Percentiles rank a stretch among this genome's conserved stretches.
phyloP scores from a whole-genome alignment of 1,284 basidiomycete genomes.

The Schizophyllum commune region DNA sequence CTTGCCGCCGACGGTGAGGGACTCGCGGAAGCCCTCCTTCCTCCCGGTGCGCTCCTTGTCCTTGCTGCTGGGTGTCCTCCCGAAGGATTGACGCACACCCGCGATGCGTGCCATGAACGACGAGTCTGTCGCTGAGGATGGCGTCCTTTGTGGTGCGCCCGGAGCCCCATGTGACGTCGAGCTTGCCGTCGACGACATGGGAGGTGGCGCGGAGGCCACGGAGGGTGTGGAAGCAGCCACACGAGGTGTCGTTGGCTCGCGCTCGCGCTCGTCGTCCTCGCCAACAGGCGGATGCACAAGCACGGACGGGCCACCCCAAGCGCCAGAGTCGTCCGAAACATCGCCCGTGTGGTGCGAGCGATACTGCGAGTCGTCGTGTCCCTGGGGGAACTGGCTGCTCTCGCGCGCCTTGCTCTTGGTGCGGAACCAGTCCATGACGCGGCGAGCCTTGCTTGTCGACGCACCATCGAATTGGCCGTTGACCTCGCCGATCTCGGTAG shows the following conservation, averaged over 20 bases:
- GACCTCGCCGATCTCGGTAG: conserved; percentile 6
- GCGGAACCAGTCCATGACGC: conserved; percentile 80
- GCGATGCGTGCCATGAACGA: conserved; percentile 7
- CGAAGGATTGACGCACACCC: neutral
- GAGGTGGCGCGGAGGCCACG: neutral
- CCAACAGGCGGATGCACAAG: neutral
- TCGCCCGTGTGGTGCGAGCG: conserved; percentile 20
- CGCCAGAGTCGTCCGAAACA: conserved; percentile 25
- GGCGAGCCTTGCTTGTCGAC: conserved; percentile 66
- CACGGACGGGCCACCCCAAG: neutral
- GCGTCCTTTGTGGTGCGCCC: neutral
- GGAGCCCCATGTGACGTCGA: neutral
- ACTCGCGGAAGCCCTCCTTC: neutral
- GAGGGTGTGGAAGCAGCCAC: neutral
- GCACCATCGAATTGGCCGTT: conserved; percentile 36
- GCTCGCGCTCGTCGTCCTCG: conserved; percentile 5
- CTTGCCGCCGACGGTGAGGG: neutral
- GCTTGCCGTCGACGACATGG: conserved; percentile 2
- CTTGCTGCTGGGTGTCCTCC: neutral
- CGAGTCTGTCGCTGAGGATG: conserved; percentile 1
- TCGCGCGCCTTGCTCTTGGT: conserved; percentile 54
- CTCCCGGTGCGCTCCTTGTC: neutral
- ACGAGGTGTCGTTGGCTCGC: conserved; percentile 9
- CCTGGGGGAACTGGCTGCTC: conserved; percentile 11
- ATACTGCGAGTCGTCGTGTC: neutral